A percentile compares a stretch with the other conserved stretches of the same genome.
These are phyloP conservation scores for Yamadazyma akitaensis DNA, from an alignment of 805 yeast genomes.

Conservation along the genomic window DNA sequence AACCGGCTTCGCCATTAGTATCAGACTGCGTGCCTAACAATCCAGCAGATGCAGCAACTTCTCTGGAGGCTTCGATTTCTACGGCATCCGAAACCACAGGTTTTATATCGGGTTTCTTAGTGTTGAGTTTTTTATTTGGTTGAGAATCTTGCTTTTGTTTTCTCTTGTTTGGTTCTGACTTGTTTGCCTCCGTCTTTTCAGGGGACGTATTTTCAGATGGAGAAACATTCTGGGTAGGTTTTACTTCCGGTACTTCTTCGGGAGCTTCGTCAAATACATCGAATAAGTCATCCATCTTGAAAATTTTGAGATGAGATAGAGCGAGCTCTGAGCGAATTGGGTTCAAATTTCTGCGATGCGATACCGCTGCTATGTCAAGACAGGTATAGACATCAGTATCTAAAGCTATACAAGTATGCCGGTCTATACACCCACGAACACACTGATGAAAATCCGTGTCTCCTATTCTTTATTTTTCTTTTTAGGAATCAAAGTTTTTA, in stretches of 20 bases:
- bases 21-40: conserved; percentile 36
- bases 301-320: conserved; percentile 6
- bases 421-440: too few relatives aligned
- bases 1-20: not conserved
- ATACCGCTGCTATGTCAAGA: not conserved
- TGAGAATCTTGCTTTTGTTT: conserved; percentile 3
- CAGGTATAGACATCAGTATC: not conserved
- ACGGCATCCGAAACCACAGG: conserved; percentile 84
- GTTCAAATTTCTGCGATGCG: not conserved
- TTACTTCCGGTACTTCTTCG: conserved; percentile 24
- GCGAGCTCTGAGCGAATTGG: not conserved
- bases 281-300: conserved; percentile 47
- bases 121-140: conserved; percentile 16
- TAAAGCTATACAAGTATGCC: too few relatives aligned
- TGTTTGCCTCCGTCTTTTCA: not conserved
- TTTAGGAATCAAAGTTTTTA: too few relatives aligned
- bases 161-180: conserved; percentile 1
- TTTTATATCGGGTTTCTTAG: conserved; percentile 42
- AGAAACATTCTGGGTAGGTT: conserved; percentile 14
- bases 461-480: too few relatives aligned
- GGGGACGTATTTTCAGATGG: not conserved
- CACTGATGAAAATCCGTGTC: too few relatives aligned
- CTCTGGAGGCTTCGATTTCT: conserved; percentile 86
- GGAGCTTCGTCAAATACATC: conserved; percentile 62
- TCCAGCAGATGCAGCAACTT: conserved; percentile 80